Evolutionary conservation across 1,284 basidiomycete species (phyloP).

Genomic region (Marasmius sp.): DNA sequence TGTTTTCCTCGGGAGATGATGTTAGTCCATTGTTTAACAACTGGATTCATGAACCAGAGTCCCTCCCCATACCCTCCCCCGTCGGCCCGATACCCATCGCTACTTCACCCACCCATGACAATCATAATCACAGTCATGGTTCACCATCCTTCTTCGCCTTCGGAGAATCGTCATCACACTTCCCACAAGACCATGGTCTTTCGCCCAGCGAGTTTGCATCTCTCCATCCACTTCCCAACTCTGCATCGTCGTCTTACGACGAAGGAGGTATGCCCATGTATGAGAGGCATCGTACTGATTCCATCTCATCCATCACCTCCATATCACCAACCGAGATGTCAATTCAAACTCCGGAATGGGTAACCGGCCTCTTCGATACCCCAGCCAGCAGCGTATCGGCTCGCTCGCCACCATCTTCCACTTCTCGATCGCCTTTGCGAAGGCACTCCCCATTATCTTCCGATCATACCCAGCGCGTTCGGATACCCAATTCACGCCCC

Average conservation of each 20-base stretch:
- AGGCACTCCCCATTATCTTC: neutral
- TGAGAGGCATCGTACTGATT: conserved; percentile 38
- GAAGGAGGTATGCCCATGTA: conserved; percentile 35
- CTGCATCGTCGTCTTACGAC: conserved; percentile 51
- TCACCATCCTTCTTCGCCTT: conserved; percentile 37
- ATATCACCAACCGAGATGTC: conserved; percentile 47
- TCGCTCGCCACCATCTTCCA: conserved; percentile 42
- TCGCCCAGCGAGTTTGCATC: conserved; percentile 43
- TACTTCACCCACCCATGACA: conserved; percentile 38
- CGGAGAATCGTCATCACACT: conserved; percentile 34
- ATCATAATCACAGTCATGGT: conserved; percentile 38
- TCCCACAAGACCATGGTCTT: conserved; percentile 49
- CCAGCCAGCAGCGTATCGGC: conserved; percentile 30
- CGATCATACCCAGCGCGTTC: conserved; percentile 36
- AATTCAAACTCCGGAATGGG: conserved; percentile 59
- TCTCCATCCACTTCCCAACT: conserved; percentile 33
- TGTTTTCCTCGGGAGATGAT: conserved; percentile 33
- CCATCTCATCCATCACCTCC: conserved; percentile 37
- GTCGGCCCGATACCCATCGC: conserved; percentile 61
- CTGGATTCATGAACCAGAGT: conserved; percentile 62
- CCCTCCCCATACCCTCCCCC: conserved; percentile 41
- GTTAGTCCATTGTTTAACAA: conserved; percentile 41
- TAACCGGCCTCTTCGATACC: conserved; percentile 61
- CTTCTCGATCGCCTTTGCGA: conserved; percentile 32
- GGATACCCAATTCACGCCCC: conserved; percentile 40